A percentile compares a stretch with the other conserved stretches of the same genome.
These are phyloP conservation scores for Lepidium campestre DNA, from an alignment of 441 rosid species.

Conservation along the genomic window DNA sequence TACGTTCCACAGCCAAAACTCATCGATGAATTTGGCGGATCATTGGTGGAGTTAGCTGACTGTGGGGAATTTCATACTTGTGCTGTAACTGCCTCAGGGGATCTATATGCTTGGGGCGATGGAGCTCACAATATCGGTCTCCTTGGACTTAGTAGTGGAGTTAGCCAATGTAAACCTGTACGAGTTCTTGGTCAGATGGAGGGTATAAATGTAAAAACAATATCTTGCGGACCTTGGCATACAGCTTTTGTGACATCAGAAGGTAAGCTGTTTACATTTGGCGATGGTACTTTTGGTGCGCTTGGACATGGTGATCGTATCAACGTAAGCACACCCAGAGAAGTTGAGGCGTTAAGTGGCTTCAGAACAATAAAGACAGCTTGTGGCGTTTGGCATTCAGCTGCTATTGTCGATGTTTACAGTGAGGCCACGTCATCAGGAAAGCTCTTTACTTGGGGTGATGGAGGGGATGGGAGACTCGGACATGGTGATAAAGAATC, in stretches of 20 bases:
- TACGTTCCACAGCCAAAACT: slow-evolving; percentile 57
- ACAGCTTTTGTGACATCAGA: slow-evolving; percentile 57
- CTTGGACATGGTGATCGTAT: slow-evolving; percentile 64
- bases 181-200: slow-evolving; percentile 54
- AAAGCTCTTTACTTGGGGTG: slow-evolving; percentile 71
- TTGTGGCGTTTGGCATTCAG: slow-evolving; percentile 78
- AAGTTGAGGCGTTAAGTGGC: slow-evolving; percentile 51
- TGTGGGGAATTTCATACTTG: slow-evolving; percentile 75
- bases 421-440: slow-evolving; percentile 36
- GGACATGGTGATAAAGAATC: slow-evolving; percentile 64
- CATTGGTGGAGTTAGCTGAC: slow-evolving; percentile 49
- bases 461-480: slow-evolving; percentile 66
- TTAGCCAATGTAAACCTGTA: slow-evolving; percentile 58
- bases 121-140: slow-evolving; percentile 57
- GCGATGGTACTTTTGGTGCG: slow-evolving; percentile 69
- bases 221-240: slow-evolving; percentile 80
- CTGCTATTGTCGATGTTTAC: slow-evolving; percentile 55
- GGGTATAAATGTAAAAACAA: slow-evolving; percentile 45
- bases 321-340: slow-evolving; percentile 47
- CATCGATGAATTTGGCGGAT: slow-evolving; percentile 44
- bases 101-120: slow-evolving; percentile 72
- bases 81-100: slow-evolving; percentile 62
- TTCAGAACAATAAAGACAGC: slow-evolving; percentile 46
- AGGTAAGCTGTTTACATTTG: slow-evolving; percentile 61
- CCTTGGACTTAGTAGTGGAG: slow-evolving; percentile 56